Percentiles rank a stretch among this genome's conserved stretches.
Conservation (phyloP, 2,329 filamentous ascomycete species). For the Lasiodiplodia citricola region DNA sequence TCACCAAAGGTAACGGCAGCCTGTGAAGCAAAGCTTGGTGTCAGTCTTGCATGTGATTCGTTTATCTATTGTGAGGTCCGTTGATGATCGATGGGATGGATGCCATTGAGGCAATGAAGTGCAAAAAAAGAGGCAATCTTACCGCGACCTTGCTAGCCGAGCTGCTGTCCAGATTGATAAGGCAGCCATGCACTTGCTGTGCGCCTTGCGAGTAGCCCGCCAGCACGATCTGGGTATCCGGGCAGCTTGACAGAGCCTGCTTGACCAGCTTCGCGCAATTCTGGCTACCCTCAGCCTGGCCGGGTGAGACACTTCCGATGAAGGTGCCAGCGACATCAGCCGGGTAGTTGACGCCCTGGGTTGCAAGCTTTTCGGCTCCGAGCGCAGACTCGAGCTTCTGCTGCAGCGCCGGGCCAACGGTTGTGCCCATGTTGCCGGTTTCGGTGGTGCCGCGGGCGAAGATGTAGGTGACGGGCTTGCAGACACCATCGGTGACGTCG, state of each 20-base stretch:
- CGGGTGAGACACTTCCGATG: conserved; percentile 43
- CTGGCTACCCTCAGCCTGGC: conserved; percentile 50
- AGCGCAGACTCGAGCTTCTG: conserved; percentile 50
- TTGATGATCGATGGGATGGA: too few relatives aligned
- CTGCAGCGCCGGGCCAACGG: conserved; percentile 59
- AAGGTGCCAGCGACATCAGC: conserved; percentile 37
- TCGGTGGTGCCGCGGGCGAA: conserved; percentile 64
- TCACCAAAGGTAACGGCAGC: conserved; percentile 45
- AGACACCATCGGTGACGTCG: conserved; percentile 40
- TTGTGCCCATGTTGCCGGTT: conserved; percentile 57
- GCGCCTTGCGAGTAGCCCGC: conserved; percentile 50
- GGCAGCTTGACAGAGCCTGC: conserved; percentile 49
- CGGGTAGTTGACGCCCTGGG: conserved; percentile 62
- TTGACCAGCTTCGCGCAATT: conserved; percentile 47
- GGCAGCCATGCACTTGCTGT: conserved; percentile 38
- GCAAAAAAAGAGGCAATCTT: conserved; percentile 1
- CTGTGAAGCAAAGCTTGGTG: conserved; percentile 20
- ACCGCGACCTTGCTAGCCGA: conserved; percentile 2
- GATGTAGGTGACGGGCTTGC: conserved; percentile 58
- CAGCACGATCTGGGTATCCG: conserved; percentile 53
- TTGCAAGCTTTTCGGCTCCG: conserved; percentile 49
- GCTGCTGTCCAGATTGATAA: neutral
- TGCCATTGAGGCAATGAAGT: neutral
- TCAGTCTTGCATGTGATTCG: neutral
- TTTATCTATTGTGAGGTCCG: too few relatives aligned